Percentiles rank a stretch among this genome's conserved stretches.
Conservation (phyloP, 352 stramenopile genomes). For the Phytophthora pinifolia region DNA sequence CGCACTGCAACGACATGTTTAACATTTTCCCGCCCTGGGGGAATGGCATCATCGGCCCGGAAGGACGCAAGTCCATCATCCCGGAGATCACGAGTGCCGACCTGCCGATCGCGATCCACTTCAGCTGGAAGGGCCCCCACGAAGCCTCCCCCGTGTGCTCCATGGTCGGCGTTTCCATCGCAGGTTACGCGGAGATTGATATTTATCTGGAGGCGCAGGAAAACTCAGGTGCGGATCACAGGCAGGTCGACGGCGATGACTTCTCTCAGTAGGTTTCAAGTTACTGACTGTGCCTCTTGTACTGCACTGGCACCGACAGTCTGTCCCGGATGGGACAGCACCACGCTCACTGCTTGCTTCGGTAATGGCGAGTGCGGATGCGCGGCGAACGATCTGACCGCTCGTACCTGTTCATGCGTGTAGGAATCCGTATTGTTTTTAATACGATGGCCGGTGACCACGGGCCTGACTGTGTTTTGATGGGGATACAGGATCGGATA, state of each 20-base stretch:
- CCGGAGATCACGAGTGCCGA: constrained; percentile 43
- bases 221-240: constrained; percentile 50
- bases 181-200: constrained; percentile 75
- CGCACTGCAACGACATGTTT: constrained; percentile 86
- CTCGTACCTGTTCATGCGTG: constrained; percentile 64
- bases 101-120: constrained; percentile 53
- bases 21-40: constrained; percentile 78
- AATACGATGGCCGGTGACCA: neutral
- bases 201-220: constrained; percentile 84
- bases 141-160: constrained; percentile 62
- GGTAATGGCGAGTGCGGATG: constrained; percentile 74
- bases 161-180: constrained; percentile 74
- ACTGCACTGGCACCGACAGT: constrained; percentile 18
- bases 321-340: constrained; percentile 74
- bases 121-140: constrained; percentile 62
- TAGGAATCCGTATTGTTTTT: constrained; percentile 37
- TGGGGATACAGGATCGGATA: constrained; percentile 64
- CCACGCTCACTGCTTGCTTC: constrained; percentile 48
- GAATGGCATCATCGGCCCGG: constrained; percentile 68
- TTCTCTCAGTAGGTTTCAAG: neutral
- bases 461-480: constrained; percentile 1
- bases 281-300: constrained; percentile 3
- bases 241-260: neutral
- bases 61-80: constrained; percentile 67
- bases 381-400: constrained; percentile 57